A percentile compares a stretch with the other conserved stretches of the same genome.
These are phyloP conservation scores for Smittium culicis DNA, from an alignment of 371 early-diverging fungal genomes.

Conservation along the genomic window DNA sequence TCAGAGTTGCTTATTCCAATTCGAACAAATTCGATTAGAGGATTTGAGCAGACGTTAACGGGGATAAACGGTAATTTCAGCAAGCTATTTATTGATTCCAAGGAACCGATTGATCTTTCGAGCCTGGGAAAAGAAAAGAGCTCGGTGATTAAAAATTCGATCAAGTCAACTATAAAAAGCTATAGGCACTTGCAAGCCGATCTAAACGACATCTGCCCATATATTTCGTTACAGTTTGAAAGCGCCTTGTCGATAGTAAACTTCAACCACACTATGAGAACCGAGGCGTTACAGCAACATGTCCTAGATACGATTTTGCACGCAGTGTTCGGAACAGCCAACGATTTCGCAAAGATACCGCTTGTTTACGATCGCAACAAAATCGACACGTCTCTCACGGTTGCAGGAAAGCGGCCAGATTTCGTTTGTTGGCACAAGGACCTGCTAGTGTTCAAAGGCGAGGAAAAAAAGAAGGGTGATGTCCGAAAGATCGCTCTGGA, in stretches of 20 bases:
- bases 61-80: not conserved
- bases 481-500: slow-evolving; percentile 25
- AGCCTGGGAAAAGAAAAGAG: not conserved
- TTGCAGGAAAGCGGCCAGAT: slow-evolving; percentile 19
- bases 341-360: not conserved
- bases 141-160: not conserved
- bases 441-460: slow-evolving; percentile 29
- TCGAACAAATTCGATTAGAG: not conserved
- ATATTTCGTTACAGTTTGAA: slow-evolving; percentile 3
- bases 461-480: slow-evolving; percentile 24
- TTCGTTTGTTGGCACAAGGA: slow-evolving; percentile 20
- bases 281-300: slow-evolving; percentile 8
- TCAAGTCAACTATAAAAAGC: not conserved
- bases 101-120: not conserved
- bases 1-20: not conserved
- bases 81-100: not conserved
- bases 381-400: slow-evolving; percentile 22
- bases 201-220: not conserved
- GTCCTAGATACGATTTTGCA: slow-evolving; percentile 5
- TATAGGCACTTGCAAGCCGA: not conserved
- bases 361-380: slow-evolving; percentile 22
- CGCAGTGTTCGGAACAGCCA: slow-evolving; percentile 4
- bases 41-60: not conserved
- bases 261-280: not conserved
- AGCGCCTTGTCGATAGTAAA: not conserved